These are phyloP conservation scores for Cercospora janseana DNA, from an alignment of 2,329 filamentous ascomycete genomes.

Conservation along the genomic window DNA sequence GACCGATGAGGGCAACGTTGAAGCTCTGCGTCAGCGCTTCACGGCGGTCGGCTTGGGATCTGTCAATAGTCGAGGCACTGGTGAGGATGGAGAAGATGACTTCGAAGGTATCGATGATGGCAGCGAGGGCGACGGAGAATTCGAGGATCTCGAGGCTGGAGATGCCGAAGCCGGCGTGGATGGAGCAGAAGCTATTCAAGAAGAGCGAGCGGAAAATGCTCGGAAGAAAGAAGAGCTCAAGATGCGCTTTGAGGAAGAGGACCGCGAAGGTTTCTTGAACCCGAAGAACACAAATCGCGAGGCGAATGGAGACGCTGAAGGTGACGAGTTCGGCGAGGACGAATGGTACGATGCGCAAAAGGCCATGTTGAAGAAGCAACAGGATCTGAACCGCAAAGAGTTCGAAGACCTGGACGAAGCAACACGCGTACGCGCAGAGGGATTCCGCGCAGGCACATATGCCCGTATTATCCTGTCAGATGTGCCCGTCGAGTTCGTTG, in stretches of 20 bases:
- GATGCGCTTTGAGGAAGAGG: constrained; percentile 93
- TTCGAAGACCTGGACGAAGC: constrained; percentile 83
- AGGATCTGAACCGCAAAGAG: constrained; percentile 94
- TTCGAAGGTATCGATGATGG: constrained; percentile 49
- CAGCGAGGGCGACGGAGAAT: constrained; percentile 74
- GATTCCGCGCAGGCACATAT: constrained; percentile 88
- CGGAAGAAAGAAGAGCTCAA: constrained; percentile 91
- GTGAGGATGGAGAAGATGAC: constrained; percentile 54
- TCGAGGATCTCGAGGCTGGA: constrained; percentile 80
- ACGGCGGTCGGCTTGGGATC: constrained; percentile 63
- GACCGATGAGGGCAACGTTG: constrained; percentile 74
- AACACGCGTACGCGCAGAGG: constrained; percentile 81
- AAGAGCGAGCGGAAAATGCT: constrained; percentile 87
- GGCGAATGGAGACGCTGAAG: constrained; percentile 61
- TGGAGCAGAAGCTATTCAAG: constrained; percentile 31
- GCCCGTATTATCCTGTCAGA: constrained; percentile 85
- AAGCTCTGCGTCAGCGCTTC: constrained; percentile 71
- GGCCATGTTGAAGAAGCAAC: constrained; percentile 88
- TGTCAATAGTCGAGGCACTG: constrained; percentile 49
- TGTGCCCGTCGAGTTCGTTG: constrained; percentile 86
- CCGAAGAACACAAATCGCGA: constrained; percentile 76
- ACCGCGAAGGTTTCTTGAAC: constrained; percentile 91
- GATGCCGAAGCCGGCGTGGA: constrained; percentile 50
- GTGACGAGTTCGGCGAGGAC: constrained; percentile 88
- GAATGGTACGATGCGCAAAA: constrained; percentile 99